Evolutionary conservation across 345 rosid genomes (phyloP).

Genomic region (Balakata baccata): DNA sequence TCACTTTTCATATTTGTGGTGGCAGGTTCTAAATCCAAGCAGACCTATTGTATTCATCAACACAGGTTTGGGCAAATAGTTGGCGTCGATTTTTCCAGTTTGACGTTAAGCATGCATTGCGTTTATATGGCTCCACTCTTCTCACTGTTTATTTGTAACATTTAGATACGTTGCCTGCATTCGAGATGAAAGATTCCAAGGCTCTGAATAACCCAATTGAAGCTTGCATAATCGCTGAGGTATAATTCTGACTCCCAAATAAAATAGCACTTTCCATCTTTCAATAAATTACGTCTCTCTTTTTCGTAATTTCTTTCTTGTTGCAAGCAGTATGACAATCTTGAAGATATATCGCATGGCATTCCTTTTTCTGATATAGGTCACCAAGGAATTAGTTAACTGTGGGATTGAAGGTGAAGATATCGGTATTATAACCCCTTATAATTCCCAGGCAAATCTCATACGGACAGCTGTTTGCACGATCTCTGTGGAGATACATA

Average conservation of each 20-base stretch:
- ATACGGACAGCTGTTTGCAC: slow-evolving; percentile 41
- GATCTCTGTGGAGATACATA: slow-evolving; percentile 77
- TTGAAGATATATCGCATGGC: background rate
- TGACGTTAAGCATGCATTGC: background rate
- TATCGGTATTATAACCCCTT: slow-evolving; percentile 90
- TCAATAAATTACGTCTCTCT: background rate
- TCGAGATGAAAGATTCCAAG: slow-evolving; percentile 65
- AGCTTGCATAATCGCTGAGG: slow-evolving; percentile 80
- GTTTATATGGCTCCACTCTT: slow-evolving; percentile 19
- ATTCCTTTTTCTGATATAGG: slow-evolving; percentile 32
- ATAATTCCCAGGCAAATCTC: slow-evolving; percentile 83
- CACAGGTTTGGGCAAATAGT: slow-evolving; percentile 55
- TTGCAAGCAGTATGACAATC: background rate
- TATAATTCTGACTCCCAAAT: slow-evolving; percentile 21
- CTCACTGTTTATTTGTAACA: slow-evolving; percentile 14
- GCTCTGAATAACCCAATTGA: slow-evolving; percentile 78
- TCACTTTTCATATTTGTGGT: slow-evolving; percentile 14
- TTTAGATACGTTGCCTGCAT: slow-evolving; percentile 71
- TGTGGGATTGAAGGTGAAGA: slow-evolving; percentile 67
- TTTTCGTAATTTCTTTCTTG: background rate
- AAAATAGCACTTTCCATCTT: background rate
- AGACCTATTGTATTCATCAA: slow-evolving; percentile 64
- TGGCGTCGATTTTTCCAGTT: background rate
- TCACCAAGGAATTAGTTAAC: slow-evolving; percentile 51
- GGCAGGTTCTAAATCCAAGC: slow-evolving; percentile 72